Percentiles rank a stretch among this genome's conserved stretches.
These are phyloP conservation scores for Fusarium devonianum DNA, from an alignment of 2,329 filamentous ascomycete species.

Conservation along the genomic window DNA sequence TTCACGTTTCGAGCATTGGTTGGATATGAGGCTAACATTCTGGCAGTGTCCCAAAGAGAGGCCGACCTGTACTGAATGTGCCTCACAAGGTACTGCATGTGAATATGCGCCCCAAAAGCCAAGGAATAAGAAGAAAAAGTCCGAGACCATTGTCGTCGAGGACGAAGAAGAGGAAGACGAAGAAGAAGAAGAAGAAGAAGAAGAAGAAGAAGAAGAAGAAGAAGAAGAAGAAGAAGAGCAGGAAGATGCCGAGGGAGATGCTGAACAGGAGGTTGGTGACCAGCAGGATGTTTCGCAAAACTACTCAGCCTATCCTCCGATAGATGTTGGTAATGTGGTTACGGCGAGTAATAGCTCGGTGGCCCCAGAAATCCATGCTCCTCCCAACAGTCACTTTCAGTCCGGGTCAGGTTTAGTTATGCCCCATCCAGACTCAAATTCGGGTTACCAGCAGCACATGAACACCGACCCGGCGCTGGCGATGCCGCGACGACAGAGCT, in stretches of 20 bases:
- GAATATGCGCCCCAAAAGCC: slow-evolving; percentile 49
- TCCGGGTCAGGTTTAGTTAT: slow-evolving; percentile 38
- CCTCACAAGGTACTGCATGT: slow-evolving; percentile 44
- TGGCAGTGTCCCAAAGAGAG: slow-evolving; percentile 51
- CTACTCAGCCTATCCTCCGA: slow-evolving; percentile 40
- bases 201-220: slow-evolving; percentile 19
- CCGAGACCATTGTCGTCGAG: slow-evolving; percentile 16
- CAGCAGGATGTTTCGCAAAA: slow-evolving; percentile 25
- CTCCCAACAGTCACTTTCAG: slow-evolving; percentile 41
- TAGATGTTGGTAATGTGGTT: slow-evolving; percentile 42
- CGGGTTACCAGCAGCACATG: slow-evolving; percentile 22
- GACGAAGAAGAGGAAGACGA: slow-evolving; percentile 25
- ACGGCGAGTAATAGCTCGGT: slow-evolving; percentile 32
- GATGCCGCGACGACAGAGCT: slow-evolving; percentile 27
- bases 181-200: slow-evolving; percentile 24
- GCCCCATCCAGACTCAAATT: slow-evolving; percentile 35
- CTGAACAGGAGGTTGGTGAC: slow-evolving; percentile 17
- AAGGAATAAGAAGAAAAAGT: slow-evolving; percentile 36
- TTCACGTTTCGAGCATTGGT: background rate
- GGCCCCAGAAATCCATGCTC: slow-evolving; percentile 25
- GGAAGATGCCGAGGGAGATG: slow-evolving; percentile 21
- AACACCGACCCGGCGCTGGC: slow-evolving; percentile 13
- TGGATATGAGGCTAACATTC: background rate
- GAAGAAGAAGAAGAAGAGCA: slow-evolving; percentile 14
- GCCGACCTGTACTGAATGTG: slow-evolving; percentile 51